Conservation (phyloP, 768 basidiomycete genomes). For the Panaeolus cyanescens region DNA sequence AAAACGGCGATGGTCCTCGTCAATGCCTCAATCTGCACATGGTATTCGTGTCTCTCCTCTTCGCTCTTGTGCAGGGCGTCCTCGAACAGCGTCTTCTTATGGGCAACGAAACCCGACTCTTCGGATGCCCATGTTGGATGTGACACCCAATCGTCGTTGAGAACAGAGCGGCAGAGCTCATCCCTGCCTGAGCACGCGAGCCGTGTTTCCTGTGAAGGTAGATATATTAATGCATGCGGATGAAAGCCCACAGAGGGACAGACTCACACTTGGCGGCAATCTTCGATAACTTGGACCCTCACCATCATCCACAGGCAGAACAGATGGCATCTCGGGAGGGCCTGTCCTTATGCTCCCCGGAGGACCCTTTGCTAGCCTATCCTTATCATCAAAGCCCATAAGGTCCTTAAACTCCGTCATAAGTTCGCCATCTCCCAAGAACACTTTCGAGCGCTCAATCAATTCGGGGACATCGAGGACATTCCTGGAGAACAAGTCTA, state of each 20-base stretch:
- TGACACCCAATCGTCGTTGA: slow-evolving; percentile 98
- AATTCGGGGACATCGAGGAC: slow-evolving; percentile 86
- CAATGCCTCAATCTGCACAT: slow-evolving; percentile 92
- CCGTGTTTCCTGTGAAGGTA: slow-evolving; percentile 68
- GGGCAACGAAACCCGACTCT: slow-evolving; percentile 89
- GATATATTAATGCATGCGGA: slow-evolving; percentile 5
- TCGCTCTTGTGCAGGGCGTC: slow-evolving; percentile 96
- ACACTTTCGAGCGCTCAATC: slow-evolving; percentile 76
- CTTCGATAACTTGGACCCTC: slow-evolving; percentile 94
- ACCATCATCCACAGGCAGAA: slow-evolving; percentile 78
- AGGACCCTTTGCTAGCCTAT: slow-evolving; percentile 66
- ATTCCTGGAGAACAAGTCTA: slow-evolving; percentile 89
- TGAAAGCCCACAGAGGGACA: neutral
- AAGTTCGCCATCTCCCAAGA: slow-evolving; percentile 82
- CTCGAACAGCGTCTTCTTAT: slow-evolving; percentile 97
- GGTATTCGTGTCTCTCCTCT: slow-evolving; percentile 97
- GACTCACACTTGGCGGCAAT: slow-evolving; percentile 83
- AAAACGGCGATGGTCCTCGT: slow-evolving; percentile 87
- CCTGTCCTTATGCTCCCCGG: slow-evolving; percentile 78
- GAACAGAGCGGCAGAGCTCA: slow-evolving; percentile 90
- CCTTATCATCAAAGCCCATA: slow-evolving; percentile 76
- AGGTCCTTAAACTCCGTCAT: slow-evolving; percentile 85
- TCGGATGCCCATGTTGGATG: slow-evolving; percentile 99
- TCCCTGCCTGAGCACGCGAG: slow-evolving; percentile 95
- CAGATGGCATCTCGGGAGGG: slow-evolving; percentile 75